These are phyloP conservation scores for Solanum habrochaites DNA, from an alignment of 257 asterid species.

Conservation along the genomic window DNA sequence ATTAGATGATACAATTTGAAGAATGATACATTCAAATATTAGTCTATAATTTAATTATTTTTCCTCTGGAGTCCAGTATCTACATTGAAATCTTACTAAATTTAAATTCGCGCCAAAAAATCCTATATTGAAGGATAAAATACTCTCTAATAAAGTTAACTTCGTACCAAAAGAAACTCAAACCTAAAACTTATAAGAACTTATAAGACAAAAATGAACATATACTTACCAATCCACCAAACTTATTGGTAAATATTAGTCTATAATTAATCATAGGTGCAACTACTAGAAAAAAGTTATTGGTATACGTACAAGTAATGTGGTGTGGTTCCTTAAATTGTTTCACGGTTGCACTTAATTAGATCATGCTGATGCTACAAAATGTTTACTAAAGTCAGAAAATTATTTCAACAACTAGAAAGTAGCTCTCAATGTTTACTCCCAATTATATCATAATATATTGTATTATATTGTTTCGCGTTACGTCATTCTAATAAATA, in stretches of 20 bases:
- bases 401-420: background rate
- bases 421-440: background rate
- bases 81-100: fast-evolving
- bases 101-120: fast-evolving
- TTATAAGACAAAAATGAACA: no score
- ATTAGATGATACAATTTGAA: background rate
- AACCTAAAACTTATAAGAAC: background rate
- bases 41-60: background rate
- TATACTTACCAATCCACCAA: background rate
- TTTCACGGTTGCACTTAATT: background rate
- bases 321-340: background rate
- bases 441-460: background rate
- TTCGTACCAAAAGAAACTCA: fast-evolving
- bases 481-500: background rate
- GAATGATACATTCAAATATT: background rate
- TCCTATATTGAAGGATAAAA: fast-evolving
- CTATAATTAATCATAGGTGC: background rate
- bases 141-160: no score
- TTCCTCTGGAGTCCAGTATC: no score
- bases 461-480: no score
- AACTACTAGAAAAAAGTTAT: background rate
- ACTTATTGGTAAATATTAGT: background rate
- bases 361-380: background rate
- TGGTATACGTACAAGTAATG: background rate
- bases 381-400: background rate